phyloP scores from a whole-genome alignment of 331 rosid species.

The Prunus yedoensis region DNA sequence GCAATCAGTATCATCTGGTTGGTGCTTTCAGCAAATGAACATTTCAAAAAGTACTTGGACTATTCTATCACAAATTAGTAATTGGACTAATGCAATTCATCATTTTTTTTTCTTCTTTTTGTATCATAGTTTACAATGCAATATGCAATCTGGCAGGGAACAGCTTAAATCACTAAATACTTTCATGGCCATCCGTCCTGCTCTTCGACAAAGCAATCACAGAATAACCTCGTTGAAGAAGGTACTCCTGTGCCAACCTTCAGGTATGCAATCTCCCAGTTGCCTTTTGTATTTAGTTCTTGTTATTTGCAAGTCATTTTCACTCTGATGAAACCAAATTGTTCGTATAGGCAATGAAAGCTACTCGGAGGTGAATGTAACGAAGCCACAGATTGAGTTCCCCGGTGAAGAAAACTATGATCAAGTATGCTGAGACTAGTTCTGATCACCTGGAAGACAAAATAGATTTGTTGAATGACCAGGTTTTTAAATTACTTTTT shows the following conservation, averaged over 20 bases:
- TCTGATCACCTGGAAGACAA: slow-evolving; percentile 49
- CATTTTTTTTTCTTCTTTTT: neutral
- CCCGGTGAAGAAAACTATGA: slow-evolving; percentile 40
- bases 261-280: slow-evolving; percentile 51
- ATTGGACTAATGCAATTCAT: neutral
- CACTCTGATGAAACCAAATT: slow-evolving; percentile 29
- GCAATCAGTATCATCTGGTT: neutral
- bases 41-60: neutral
- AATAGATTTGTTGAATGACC: slow-evolving; percentile 29
- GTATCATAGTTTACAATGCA: neutral
- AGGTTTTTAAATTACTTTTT: slow-evolving; percentile 17
- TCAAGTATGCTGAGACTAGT: slow-evolving; percentile 27
- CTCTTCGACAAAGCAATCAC: slow-evolving; percentile 43
- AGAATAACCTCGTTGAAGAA: slow-evolving; percentile 41
- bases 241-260: slow-evolving; percentile 48
- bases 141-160: slow-evolving; percentile 50
- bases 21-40: neutral
- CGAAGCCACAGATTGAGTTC: slow-evolving; percentile 40
- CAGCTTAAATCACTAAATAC: slow-evolving; percentile 75
- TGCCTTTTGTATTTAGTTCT: slow-evolving; percentile 13
- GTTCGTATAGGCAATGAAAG: slow-evolving; percentile 49
- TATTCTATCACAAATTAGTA: neutral
- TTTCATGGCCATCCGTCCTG: slow-evolving; percentile 49
- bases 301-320: slow-evolving; percentile 12
- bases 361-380: slow-evolving; percentile 41